Evolutionary conservation across 2,329 filamentous ascomycete species (phyloP), one percentile per base, ranked within the genome.

Genomic region (Macrophomina tecta): DNA sequence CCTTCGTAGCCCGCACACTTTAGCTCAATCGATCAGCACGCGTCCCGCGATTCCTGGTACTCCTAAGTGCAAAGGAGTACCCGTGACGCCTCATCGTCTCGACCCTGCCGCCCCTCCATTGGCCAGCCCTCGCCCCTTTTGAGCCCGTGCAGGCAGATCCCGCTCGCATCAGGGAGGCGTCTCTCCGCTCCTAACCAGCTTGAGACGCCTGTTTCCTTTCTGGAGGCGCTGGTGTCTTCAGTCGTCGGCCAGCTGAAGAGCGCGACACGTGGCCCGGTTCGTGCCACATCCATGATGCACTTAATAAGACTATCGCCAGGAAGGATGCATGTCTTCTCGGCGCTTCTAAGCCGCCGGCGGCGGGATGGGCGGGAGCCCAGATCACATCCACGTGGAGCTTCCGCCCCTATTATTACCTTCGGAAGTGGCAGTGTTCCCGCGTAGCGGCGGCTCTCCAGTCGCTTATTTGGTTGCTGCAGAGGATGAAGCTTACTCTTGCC

Each of bases 11-110:
- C 42, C 42, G 16, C 11, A 2, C 42, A 45, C 18, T 42, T 18
- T 42, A 42, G 53, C 18, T 45, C 9, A 14, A 28, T 28, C 36
- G 53, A 58, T 60, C 56, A 46, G 56, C 40, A 60, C 38, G 55
- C 55, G 52, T 58, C 38, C 38, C 18, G 55, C 55, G 40, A 14
- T 11, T 46, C 14, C 40, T 32, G 56, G 56, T 32, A 16, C 28
- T 46, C 6, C 12, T 0, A 34, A n/a, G 52, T 55, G 12, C 28
- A 18, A n/a, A 14, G 38, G 18, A 30, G 53, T 58, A 40, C 36
- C 45, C 53, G 53, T 58, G 36, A 58, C 53, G 48, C 48, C 7
- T 5, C 48, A n/a, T 23, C 48, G 5, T 8, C 42, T 14, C 42
- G 42, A 45, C 42, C 42, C 42, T 16, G 42, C 2, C 48, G 18